These are phyloP conservation scores for Kurtzmaniella quercitrusa DNA, from an alignment of 1,139 yeast species.

Conservation along the genomic window DNA sequence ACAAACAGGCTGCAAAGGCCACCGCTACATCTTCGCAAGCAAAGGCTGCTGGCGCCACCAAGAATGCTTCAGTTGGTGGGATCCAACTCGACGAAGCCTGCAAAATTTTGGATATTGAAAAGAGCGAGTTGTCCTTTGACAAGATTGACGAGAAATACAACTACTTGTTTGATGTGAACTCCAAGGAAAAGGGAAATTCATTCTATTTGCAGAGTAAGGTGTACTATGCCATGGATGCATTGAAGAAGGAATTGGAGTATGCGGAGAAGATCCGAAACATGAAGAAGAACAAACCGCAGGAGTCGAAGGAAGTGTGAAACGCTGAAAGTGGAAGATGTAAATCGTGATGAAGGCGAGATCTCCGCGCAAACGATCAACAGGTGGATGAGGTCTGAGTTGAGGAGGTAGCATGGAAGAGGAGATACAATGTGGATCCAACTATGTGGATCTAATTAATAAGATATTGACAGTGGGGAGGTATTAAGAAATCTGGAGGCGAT, in stretches of 20 bases:
- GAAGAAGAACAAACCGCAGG: constrained; percentile 17
- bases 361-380: too few relatives aligned
- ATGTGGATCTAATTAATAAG: too few relatives aligned
- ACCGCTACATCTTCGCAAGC: constrained; percentile 64
- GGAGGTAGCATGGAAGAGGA: too few relatives aligned
- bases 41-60: constrained; percentile 47
- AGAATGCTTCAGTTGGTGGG: constrained; percentile 60
- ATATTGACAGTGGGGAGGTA: too few relatives aligned
- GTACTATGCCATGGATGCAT: constrained; percentile 57
- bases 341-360: too few relatives aligned
- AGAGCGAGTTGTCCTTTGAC: constrained; percentile 49
- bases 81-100: constrained; percentile 85
- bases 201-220: constrained; percentile 91
- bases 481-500: not conserved
- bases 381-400: too few relatives aligned
- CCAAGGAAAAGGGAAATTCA: constrained; percentile 91
- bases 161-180: constrained; percentile 80
- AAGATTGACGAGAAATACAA: constrained; percentile 72
- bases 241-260: constrained; percentile 44
- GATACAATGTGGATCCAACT: too few relatives aligned
- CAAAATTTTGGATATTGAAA: constrained; percentile 80
- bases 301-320: not conserved
- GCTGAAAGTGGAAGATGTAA: too few relatives aligned
- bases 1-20: constrained; percentile 91
- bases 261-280: constrained; percentile 29